Evolutionary conservation across 1,284 basidiomycete species (phyloP).

Genomic region (Ceratobasidium sp.): DNA sequence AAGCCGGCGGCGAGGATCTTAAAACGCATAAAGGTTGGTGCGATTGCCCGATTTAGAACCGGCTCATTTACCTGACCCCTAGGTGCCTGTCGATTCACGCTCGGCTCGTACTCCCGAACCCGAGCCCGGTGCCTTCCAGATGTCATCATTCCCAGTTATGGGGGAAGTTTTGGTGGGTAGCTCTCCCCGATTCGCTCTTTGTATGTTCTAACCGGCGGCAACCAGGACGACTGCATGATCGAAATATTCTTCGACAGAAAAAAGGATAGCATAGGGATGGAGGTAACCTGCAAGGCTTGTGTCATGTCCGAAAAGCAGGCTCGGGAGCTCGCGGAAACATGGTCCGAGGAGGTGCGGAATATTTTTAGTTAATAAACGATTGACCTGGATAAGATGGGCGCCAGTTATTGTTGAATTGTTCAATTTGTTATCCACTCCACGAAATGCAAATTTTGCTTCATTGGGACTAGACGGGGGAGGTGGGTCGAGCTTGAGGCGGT

Average conservation of each 20-base stretch:
- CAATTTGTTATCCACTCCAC: slow-evolving; percentile 6
- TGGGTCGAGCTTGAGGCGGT: not conserved
- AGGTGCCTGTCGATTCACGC: slow-evolving; percentile 16
- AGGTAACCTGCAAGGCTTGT: slow-evolving; percentile 15
- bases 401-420: not conserved
- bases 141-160: slow-evolving; percentile 22
- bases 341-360: slow-evolving; percentile 11
- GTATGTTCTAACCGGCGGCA: not conserved
- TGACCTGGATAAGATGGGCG: not conserved
- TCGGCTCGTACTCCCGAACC: not conserved
- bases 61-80: not conserved
- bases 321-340: slow-evolving; percentile 18
- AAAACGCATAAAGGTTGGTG: slow-evolving; percentile 37
- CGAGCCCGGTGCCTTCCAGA: slow-evolving; percentile 2
- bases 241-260: slow-evolving; percentile 37
- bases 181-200: not conserved
- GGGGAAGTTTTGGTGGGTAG: slow-evolving; percentile 21
- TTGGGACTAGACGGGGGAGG: not conserved
- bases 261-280: slow-evolving; percentile 38
- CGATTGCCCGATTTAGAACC: not conserved
- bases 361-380: not conserved
- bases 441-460: not conserved
- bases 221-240: slow-evolving; percentile 37
- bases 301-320: slow-evolving; percentile 3
- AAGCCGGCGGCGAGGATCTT: slow-evolving; percentile 6